Evolutionary conservation across 495 filamentous ascomycete genomes (phyloP).

Genomic region (Neurospora sp.): DNA sequence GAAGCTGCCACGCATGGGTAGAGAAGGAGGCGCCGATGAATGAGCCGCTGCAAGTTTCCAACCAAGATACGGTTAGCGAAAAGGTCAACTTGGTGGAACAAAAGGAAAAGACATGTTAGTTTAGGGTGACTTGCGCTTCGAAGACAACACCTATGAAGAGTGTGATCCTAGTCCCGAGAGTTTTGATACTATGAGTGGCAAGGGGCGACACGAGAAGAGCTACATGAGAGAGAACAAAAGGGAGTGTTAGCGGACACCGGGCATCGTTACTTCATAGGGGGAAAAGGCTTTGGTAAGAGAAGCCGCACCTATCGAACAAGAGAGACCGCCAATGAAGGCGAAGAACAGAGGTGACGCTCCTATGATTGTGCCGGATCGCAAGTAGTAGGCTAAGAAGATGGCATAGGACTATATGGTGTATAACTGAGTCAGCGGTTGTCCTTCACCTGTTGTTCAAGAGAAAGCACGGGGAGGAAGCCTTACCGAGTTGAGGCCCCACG

Average conservation of each 20-base stretch:
- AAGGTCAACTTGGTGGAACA: neutral
- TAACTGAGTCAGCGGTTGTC: neutral
- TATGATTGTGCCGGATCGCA: constrained; percentile 47
- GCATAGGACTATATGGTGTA: constrained; percentile 43
- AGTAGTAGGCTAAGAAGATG: constrained; percentile 64
- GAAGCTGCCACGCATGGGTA: constrained; percentile 60
- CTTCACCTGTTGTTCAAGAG: neutral
- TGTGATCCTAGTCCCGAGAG: constrained; percentile 43
- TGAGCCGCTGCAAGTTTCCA: constrained; percentile 31
- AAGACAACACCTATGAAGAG: constrained; percentile 52
- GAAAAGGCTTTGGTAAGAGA: too few relatives aligned
- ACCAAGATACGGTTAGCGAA: neutral
- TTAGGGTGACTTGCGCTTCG: constrained; percentile 33
- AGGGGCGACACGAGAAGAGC: constrained; percentile 54
- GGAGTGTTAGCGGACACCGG: constrained; percentile 31
- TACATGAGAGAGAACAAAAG: constrained; percentile 27
- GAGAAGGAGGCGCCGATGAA: constrained; percentile 60
- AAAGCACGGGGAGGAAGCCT: constrained; percentile 4
- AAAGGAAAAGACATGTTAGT: neutral
- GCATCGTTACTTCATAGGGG: neutral
- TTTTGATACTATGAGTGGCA: constrained; percentile 49
- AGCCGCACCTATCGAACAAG: constrained; percentile 42
- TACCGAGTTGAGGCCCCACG: constrained; percentile 51
- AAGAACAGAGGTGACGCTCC: constrained; percentile 49
- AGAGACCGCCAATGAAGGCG: constrained; percentile 66